A percentile compares a stretch with the other conserved stretches of the same genome.
Conservation (phyloP, 352 stramenopile species). For the Phytopythium cucurbitacearum region DNA sequence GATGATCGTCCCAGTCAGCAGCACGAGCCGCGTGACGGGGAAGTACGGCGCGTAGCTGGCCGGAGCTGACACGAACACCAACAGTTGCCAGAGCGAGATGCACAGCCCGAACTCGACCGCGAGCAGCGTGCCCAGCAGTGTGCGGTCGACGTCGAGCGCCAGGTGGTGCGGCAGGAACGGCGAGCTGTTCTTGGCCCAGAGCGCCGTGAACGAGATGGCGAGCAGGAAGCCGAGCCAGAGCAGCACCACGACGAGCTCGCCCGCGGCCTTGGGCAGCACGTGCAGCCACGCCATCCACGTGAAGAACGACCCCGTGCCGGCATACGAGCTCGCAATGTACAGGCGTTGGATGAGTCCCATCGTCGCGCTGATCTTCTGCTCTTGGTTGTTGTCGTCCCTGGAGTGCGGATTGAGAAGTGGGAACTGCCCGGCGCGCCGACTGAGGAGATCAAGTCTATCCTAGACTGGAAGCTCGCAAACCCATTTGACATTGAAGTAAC, state of each 20-base stretch:
- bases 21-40: conserved; percentile 20
- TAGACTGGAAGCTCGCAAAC: too few species aligned
- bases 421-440: too few species aligned
- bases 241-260: conserved; percentile 38
- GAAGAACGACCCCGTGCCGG: conserved; percentile 21
- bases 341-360: conserved; percentile 20
- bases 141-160: conserved; percentile 55
- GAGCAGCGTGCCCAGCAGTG: conserved; percentile 58
- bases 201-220: conserved; percentile 59
- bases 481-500: too few species aligned
- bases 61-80: conserved; percentile 17
- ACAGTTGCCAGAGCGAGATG: conserved; percentile 36
- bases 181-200: conserved; percentile 69
- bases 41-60: conserved; percentile 10
- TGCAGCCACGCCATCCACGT: conserved; percentile 18
- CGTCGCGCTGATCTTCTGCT: too few species aligned
- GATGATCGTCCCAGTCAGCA: conserved; percentile 30
- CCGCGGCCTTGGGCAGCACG: conserved; percentile 25
- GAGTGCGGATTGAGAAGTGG: too few species aligned
- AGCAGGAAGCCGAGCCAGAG: conserved; percentile 74
- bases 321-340: conserved; percentile 27
- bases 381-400: too few species aligned
- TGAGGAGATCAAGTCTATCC: too few species aligned
- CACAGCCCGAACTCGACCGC: conserved; percentile 49
- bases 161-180: conserved; percentile 52